phyloP scores from a whole-genome alignment of 2,329 filamentous ascomycete genomes.

The Fusarium temperatum region DNA sequence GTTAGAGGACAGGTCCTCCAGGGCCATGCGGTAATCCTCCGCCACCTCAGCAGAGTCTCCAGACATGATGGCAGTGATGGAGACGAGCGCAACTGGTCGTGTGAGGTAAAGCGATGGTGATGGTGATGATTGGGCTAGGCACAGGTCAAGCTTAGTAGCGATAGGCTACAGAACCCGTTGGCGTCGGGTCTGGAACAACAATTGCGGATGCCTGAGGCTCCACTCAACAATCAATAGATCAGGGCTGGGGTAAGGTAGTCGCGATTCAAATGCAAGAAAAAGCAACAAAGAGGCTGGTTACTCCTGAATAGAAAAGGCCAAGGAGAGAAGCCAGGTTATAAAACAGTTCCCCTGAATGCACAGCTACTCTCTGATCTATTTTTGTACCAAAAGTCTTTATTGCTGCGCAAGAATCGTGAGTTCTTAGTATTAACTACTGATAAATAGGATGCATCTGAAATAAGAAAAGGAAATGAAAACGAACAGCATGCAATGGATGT shows the following conservation, averaged over 20 bases:
- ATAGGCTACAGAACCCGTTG: not conserved
- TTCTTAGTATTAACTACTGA: not conserved
- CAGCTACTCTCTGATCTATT: not conserved
- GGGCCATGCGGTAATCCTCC: constrained; percentile 90
- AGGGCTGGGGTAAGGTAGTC: not conserved
- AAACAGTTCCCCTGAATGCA: not conserved
- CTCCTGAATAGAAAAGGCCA: not conserved
- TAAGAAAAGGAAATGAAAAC: not conserved
- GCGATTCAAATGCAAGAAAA: not conserved
- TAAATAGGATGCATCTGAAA: not conserved
- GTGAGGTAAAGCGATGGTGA: constrained; percentile 8
- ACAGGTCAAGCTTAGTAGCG: constrained; percentile 12
- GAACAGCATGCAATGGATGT: too few species aligned
- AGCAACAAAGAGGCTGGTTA: not conserved
- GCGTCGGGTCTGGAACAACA: not conserved
- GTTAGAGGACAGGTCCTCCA: constrained; percentile 91
- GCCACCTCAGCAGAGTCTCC: constrained; percentile 82
- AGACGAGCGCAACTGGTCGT: constrained; percentile 21
- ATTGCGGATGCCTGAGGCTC: constrained; percentile 18
- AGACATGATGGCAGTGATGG: constrained; percentile 51
- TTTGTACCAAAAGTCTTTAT: not conserved
- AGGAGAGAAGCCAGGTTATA: not conserved
- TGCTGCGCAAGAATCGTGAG: not conserved
- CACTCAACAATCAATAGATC: not conserved
- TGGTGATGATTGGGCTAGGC: constrained; percentile 18